Evolutionary conservation across 148 eudicot species (phyloP), one percentile per base, ranked within the genome.

Genomic region (Vaccinium darrowii): DNA sequence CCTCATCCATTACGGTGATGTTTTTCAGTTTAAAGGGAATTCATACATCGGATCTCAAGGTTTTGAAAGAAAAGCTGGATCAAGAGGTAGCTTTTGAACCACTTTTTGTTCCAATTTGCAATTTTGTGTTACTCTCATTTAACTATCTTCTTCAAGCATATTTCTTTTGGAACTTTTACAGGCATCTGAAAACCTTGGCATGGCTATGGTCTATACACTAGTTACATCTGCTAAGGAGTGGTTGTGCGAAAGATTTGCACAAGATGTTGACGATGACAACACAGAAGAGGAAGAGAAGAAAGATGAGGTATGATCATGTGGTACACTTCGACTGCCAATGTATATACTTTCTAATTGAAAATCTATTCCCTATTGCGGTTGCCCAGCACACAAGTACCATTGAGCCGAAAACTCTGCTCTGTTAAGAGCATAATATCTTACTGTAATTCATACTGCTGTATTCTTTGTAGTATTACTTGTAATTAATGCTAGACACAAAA

Each of bases 141-240:
- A 43, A 74, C 58, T 52, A 8, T 74, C 53, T 33, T 53, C 36
- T 56, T 83, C 23, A 21, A 36, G 53, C 79, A 39, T 51, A 51
- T 83, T 73, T 53, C 83, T 50, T 73, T 36, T 82, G 47, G 16
- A 71, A 63, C 74, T 36, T 84, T 39, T 47, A 10, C 90, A 97
- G 99, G 99, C 98, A 62, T 82, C 91, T 19, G 99, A 97, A 80
- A 95, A 95, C 90, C 97, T 97, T 92, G 99, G 99, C 78, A 94
- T 97, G 98, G 93, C 99, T 80, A 97, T 97, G 98, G 87, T 97
- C 83, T 97, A 94, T 88, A 95, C 99, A 52, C 93, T 97, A 73
- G 92, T 97, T 83, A 36, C 95, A 65, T 89, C 95, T 84, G 94
- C 98, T 78, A 91, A 97, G 88, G 99, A 97, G 50, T 97, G 99